A percentile compares a stretch with the other conserved stretches of the same genome.
These are phyloP conservation scores for Suillus alpinus DNA, from an alignment of 768 basidiomycete species.

Conservation along the genomic window DNA sequence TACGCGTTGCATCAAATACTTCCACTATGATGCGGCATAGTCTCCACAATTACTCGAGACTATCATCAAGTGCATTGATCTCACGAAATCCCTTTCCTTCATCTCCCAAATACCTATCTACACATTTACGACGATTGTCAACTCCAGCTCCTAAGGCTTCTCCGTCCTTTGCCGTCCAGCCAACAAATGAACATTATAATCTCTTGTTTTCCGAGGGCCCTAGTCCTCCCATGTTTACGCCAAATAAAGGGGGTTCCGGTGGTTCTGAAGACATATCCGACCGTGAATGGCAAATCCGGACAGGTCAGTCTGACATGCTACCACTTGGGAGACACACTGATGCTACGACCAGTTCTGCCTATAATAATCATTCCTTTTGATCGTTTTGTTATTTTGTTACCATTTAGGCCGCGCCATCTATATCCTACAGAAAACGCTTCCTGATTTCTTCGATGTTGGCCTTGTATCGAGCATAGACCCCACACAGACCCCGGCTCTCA, in stretches of 20 bases:
- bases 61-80: neutral
- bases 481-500: constrained; percentile 34
- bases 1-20: neutral
- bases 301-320: constrained; percentile 42
- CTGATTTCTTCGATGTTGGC: constrained; percentile 67
- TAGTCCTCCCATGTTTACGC: constrained; percentile 21
- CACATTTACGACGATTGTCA: constrained; percentile 6
- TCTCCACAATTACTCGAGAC: neutral
- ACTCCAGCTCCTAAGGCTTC: constrained; percentile 16
- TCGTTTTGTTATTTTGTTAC: neutral
- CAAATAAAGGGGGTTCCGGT: constrained; percentile 14
- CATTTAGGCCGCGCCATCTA: constrained; percentile 65
- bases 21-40: constrained; percentile 12
- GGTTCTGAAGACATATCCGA: constrained; percentile 45
- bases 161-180: constrained; percentile 10
- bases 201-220: constrained; percentile 8
- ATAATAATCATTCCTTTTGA: constrained; percentile 3
- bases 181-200: constrained; percentile 3
- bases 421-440: constrained; percentile 65
- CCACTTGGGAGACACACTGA: constrained; percentile 24
- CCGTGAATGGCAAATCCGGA: constrained; percentile 75
- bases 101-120: neutral
- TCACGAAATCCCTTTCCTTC: neutral
- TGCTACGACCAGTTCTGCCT: constrained; percentile 20
- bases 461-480: constrained; percentile 57